A percentile compares a stretch with the other conserved stretches of the same genome.
These are phyloP conservation scores for Chaetomium olivaceum DNA, from an alignment of 2,329 filamentous ascomycete genomes.

Conservation along the genomic window DNA sequence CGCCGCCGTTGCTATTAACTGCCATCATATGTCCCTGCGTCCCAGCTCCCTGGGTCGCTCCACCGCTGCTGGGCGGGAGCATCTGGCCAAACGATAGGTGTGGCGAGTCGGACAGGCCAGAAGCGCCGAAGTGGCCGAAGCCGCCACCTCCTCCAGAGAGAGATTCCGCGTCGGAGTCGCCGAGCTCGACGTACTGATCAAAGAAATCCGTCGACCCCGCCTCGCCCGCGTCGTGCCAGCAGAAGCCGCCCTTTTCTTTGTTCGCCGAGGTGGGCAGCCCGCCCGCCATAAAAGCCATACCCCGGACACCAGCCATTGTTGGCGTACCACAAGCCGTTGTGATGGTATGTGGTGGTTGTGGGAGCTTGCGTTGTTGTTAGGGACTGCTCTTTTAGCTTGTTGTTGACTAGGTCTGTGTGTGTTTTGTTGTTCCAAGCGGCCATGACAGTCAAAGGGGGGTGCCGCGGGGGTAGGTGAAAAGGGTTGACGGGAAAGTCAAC, in stretches of 20 bases:
- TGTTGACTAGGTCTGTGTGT: neutral
- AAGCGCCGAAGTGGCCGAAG: slow-evolving; percentile 25
- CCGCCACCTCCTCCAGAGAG: slow-evolving; percentile 20
- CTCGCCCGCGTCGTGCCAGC: slow-evolving; percentile 26
- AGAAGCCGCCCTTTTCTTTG: slow-evolving; percentile 32
- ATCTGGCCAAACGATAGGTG: slow-evolving; percentile 20
- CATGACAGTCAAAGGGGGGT: slow-evolving; percentile 20
- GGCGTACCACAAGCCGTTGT: slow-evolving; percentile 10
- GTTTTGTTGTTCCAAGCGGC: slow-evolving; percentile 17
- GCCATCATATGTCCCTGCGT: neutral
- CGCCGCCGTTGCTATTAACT: neutral
- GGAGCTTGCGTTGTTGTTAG: slow-evolving; percentile 4
- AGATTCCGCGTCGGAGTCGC: slow-evolving; percentile 28
- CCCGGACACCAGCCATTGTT: slow-evolving; percentile 33
- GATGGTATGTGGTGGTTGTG: slow-evolving; percentile 3
- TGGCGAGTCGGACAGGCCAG: slow-evolving; percentile 26
- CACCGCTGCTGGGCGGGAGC: neutral
- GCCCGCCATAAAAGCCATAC: slow-evolving; percentile 27
- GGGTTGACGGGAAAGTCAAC: slow-evolving; percentile 28
- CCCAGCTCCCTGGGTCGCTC: neutral
- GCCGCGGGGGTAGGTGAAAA: slow-evolving; percentile 14
- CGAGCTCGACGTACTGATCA: slow-evolving; percentile 34
- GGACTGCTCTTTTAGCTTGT: neutral
- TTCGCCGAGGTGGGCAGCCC: slow-evolving; percentile 29
- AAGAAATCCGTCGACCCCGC: slow-evolving; percentile 32